These are phyloP conservation scores for Vaccinium darrowii DNA, from an alignment of 148 eudicot species.

Conservation along the genomic window DNA sequence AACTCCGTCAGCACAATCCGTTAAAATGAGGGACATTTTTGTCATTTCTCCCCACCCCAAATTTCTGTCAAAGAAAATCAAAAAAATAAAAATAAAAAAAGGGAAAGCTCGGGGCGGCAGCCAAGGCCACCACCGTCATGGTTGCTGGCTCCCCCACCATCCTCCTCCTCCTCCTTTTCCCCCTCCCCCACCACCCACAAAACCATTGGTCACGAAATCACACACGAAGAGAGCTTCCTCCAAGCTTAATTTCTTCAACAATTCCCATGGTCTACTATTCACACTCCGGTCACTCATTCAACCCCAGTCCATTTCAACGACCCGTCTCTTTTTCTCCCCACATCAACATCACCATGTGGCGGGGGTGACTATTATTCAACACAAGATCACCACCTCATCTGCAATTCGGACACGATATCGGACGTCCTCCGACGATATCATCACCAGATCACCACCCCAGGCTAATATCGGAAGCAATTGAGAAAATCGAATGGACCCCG, in stretches of 20 bases:
- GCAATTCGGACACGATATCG: conserved; percentile 54
- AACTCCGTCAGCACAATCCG: no score
- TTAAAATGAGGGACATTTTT: no score
- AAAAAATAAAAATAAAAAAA: no score
- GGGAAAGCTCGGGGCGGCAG: no score
- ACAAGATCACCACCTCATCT: conserved; percentile 35
- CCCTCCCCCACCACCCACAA: no score
- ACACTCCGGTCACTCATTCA: conserved; percentile 37
- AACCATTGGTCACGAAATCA: no score
- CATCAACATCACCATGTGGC: no score
- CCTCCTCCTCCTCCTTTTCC: no score
- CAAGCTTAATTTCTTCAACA: conserved; percentile 30
- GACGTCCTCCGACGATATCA: not conserved
- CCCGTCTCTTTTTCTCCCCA: conserved; percentile 35
- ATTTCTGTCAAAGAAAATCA: no score
- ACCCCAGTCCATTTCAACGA: conserved; percentile 40
- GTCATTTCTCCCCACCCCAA: no score
- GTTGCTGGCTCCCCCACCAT: no score
- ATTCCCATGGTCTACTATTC: conserved; percentile 27
- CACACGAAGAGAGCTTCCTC: conserved; percentile 15
- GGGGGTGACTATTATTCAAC: conserved; percentile 26
- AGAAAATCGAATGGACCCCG: not conserved
- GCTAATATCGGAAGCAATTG: conserved; percentile 58
- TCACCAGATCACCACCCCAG: not conserved
- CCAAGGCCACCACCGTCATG: no score